Evolutionary conservation across 2,329 filamentous ascomycete genomes (phyloP).

Genomic region (Apiospora marii): DNA sequence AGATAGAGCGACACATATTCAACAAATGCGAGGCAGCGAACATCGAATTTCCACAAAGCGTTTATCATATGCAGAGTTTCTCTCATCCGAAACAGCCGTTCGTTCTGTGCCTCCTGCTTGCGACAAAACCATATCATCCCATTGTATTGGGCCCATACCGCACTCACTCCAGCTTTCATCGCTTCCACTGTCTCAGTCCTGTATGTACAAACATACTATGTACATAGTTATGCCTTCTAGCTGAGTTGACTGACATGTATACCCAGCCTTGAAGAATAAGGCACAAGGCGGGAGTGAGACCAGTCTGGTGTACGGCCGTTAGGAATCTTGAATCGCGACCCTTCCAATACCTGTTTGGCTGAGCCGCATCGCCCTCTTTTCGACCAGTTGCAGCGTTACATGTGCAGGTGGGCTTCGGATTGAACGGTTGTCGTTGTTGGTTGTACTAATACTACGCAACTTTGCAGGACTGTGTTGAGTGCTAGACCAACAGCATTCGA

Average conservation of each 20-base stretch:
- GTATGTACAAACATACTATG: neutral
- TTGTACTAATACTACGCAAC: conserved; percentile 1
- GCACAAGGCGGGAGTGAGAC: neutral
- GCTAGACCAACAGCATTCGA: neutral
- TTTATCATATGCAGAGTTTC: conserved; percentile 1
- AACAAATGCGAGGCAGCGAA: neutral
- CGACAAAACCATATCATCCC: conserved; percentile 5
- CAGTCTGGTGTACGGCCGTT: neutral
- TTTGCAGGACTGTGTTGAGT: neutral
- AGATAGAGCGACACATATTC: neutral
- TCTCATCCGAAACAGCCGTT: conserved; percentile 8
- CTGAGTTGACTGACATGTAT: neutral
- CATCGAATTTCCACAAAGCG: neutral
- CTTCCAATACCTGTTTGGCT: neutral
- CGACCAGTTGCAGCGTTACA: conserved; percentile 6
- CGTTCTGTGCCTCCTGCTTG: conserved; percentile 1
- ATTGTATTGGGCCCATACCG: neutral
- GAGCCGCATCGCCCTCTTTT: neutral
- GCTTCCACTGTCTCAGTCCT: neutral
- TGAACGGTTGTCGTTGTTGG: neutral
- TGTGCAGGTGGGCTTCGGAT: conserved; percentile 12
- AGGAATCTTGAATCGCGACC: neutral
- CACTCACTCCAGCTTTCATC: neutral
- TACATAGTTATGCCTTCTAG: neutral
- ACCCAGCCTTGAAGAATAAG: too few relatives aligned